A percentile compares a stretch with the other conserved stretches of the same genome.
Evolutionary conservation across 176 grass and related monocot genomes (phyloP).

Genomic region (Pontederia paniculata): DNA sequence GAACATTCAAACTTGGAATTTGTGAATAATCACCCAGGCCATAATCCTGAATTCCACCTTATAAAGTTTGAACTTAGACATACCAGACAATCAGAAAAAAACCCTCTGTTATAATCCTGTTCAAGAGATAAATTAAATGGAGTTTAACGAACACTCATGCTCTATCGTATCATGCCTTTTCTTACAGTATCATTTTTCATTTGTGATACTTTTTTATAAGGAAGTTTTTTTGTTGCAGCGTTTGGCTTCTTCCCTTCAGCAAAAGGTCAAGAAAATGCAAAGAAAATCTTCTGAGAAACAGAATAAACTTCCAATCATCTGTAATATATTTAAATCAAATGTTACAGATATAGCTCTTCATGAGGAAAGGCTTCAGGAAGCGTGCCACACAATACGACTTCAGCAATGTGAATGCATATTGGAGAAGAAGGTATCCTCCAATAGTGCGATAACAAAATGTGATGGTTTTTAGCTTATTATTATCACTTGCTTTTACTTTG

Average conservation of each 20-base stretch:
- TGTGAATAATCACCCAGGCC: no score
- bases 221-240: constrained; percentile 28
- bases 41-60: no score
- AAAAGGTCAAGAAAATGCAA: constrained; percentile 30
- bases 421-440: constrained; percentile 40
- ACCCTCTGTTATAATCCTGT: no score
- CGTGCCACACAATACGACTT: constrained; percentile 31
- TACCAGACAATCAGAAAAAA: no score
- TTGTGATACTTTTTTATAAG: neutral
- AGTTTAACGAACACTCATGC: neutral
- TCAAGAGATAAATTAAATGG: no score
- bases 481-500: no score
- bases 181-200: neutral
- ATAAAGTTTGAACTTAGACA: no score
- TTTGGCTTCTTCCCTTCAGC: constrained; percentile 38
- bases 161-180: neutral
- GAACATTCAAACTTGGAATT: no score
- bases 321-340: constrained; percentile 33
- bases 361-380: constrained; percentile 43
- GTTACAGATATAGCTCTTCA: constrained; percentile 14
- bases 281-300: constrained; percentile 24
- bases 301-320: constrained; percentile 26
- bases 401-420: constrained; percentile 56
- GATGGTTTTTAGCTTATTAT: no score
- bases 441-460: no score